Conservation (phyloP, 31 red algal genomes). For the Odonthalia washingtoniensis region DNA sequence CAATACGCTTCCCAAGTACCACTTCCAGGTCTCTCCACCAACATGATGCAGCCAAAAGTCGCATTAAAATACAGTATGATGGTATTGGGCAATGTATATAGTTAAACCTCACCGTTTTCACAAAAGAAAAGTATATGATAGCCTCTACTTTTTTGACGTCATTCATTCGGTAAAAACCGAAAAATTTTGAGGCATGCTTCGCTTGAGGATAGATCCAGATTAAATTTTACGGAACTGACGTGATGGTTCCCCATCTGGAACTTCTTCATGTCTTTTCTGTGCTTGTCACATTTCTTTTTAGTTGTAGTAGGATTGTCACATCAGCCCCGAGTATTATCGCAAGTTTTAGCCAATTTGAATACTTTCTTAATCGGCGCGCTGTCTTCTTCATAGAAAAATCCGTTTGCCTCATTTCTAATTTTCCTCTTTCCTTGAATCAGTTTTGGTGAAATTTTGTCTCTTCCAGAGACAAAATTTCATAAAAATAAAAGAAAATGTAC, state of each 20-base stretch:
- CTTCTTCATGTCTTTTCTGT: background rate
- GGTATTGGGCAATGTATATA: background rate
- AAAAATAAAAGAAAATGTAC: no score
- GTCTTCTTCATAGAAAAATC: no score
- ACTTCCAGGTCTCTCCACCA: background rate
- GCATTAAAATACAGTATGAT: background rate
- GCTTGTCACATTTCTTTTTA: background rate
- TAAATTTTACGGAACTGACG: background rate
- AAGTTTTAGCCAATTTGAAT: no score
- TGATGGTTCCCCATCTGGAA: no score
- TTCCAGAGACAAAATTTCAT: no score
- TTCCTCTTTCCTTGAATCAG: no score
- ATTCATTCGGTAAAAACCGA: background rate
- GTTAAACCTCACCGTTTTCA: background rate
- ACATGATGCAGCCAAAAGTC: background rate
- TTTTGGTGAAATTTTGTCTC: no score
- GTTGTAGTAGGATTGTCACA: no score
- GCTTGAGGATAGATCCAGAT: background rate
- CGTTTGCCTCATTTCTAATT: no score
- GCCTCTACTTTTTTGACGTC: background rate
- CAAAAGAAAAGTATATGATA: background rate
- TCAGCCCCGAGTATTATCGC: no score
- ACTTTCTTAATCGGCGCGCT: no score
- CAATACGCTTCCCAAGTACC: background rate
- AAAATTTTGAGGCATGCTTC: no score